phyloP scores from a whole-genome alignment of 2,329 filamentous ascomycete species.

The Taxawa tesnikishii region DNA sequence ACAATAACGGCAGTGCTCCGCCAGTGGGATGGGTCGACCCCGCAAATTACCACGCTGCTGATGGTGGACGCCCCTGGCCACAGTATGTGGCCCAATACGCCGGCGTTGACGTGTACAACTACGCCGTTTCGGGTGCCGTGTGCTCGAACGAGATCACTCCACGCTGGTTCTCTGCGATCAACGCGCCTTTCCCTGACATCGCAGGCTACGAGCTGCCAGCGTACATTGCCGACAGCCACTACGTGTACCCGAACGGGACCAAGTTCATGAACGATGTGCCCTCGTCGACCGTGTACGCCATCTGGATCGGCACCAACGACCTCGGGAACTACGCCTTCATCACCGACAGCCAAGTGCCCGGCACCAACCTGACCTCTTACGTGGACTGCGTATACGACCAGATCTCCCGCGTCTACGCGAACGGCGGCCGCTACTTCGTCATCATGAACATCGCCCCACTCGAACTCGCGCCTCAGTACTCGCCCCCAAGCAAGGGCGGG shows the following conservation, averaged over 20 bases:
- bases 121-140: conserved; percentile 60
- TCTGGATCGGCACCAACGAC: conserved; percentile 79
- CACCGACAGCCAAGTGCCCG: conserved; percentile 47
- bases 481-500: conserved; percentile 33
- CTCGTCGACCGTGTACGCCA: conserved; percentile 56
- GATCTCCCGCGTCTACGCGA: conserved; percentile 50
- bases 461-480: conserved; percentile 56
- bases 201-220: conserved; percentile 33
- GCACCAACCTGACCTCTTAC: conserved; percentile 52
- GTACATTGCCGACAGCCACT: conserved; percentile 30
- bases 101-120: conserved; percentile 48
- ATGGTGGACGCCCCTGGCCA: conserved; percentile 57
- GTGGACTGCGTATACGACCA: conserved; percentile 55
- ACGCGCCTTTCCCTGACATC: conserved; percentile 46
- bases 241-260: conserved; percentile 21
- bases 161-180: conserved; percentile 39
- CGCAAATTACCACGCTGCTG: conserved; percentile 37
- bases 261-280: conserved; percentile 31
- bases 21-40: conserved; percentile 46
- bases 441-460: conserved; percentile 58
- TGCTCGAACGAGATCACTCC: conserved; percentile 58
- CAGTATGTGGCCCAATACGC: conserved; percentile 52
- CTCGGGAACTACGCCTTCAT: conserved; percentile 55
- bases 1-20: conserved; percentile 46
- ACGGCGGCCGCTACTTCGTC: conserved; percentile 59